A percentile compares a stretch with the other conserved stretches of the same genome.
Evolutionary conservation across 2,329 filamentous ascomycete genomes (phyloP).

Genomic region (Colletotrichum destructivum): DNA sequence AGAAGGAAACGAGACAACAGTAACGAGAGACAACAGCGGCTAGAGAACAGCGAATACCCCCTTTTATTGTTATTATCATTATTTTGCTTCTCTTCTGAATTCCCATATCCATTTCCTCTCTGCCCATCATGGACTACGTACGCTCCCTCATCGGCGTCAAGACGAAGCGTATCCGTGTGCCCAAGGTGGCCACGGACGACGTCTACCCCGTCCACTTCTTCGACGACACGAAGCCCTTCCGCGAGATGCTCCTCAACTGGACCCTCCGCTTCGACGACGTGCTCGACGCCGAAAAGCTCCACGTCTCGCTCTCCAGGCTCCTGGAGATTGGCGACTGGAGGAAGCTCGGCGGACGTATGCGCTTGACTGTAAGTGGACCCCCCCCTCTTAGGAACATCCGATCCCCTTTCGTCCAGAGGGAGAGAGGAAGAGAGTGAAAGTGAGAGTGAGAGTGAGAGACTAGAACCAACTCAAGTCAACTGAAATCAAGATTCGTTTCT

Average conservation of each 20-base stretch:
- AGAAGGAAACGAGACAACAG: too few relatives aligned
- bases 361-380: conserved; percentile 51
- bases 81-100: too few relatives aligned
- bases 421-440: too few relatives aligned
- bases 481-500: too few relatives aligned
- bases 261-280: conserved; percentile 62
- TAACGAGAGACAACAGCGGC: too few relatives aligned
- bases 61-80: too few relatives aligned
- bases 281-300: conserved; percentile 58
- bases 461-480: too few relatives aligned
- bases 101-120: neutral
- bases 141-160: conserved; percentile 21
- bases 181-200: conserved; percentile 44
- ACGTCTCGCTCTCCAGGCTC: conserved; percentile 53
- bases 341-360: conserved; percentile 62
- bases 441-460: too few relatives aligned
- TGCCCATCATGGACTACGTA: conserved; percentile 24
- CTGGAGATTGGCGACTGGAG: conserved; percentile 61
- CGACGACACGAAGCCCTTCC: conserved; percentile 48
- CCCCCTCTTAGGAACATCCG: too few relatives aligned
- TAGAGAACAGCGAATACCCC: too few relatives aligned
- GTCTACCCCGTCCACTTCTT: conserved; percentile 52
- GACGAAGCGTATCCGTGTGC: conserved; percentile 22
- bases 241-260: conserved; percentile 50
- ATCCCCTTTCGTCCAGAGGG: too few relatives aligned